Conservation (phyloP, 805 yeast species). For the Nakazawaea sp. region DNA sequence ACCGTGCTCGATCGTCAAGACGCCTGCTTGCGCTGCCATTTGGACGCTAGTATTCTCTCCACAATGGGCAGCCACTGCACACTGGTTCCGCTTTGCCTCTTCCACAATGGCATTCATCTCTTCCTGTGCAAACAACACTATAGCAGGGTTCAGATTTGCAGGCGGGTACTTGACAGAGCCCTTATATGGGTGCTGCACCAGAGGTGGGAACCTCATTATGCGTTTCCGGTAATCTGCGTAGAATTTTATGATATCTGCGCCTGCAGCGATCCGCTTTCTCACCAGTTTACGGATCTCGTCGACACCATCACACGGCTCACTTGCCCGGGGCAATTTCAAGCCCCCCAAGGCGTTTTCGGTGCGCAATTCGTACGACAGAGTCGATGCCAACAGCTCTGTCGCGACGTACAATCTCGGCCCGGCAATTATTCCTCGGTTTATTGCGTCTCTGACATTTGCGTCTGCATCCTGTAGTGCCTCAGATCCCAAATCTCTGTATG, state of each 20-base stretch:
- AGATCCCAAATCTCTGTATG: conserved; percentile 23
- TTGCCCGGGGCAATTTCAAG: conserved; percentile 15
- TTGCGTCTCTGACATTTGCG: conserved; percentile 21
- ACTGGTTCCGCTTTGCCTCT: conserved; percentile 18
- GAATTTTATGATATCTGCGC: conserved; percentile 21
- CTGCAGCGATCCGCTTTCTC: conserved; percentile 19
- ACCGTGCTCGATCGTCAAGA: conserved; percentile 19
- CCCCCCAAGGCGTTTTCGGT: conserved; percentile 21
- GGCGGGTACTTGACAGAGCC: conserved; percentile 21
- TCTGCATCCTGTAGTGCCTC: conserved; percentile 23
- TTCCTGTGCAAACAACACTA: conserved; percentile 19
- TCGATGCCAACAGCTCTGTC: conserved; percentile 19
- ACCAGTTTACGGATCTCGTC: conserved; percentile 20
- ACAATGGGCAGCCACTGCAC: conserved; percentile 23
- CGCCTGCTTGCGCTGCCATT: conserved; percentile 23
- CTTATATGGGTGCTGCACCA: conserved; percentile 19
- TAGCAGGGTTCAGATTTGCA: conserved; percentile 20
- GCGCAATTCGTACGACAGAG: conserved; percentile 17
- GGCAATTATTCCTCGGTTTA: conserved; percentile 19
- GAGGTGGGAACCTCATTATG: conserved; percentile 22
- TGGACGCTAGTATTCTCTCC: conserved; percentile 18
- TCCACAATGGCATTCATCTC: conserved; percentile 21
- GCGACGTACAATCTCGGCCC: conserved; percentile 23
- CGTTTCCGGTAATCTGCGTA: conserved; percentile 21
- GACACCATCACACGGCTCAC: conserved; percentile 22